Percentiles rank a stretch among this genome's conserved stretches.
phyloP scores from a whole-genome alignment of 371 early-diverging fungal genomes.

The Homolaphlyctis polyrhiza region DNA sequence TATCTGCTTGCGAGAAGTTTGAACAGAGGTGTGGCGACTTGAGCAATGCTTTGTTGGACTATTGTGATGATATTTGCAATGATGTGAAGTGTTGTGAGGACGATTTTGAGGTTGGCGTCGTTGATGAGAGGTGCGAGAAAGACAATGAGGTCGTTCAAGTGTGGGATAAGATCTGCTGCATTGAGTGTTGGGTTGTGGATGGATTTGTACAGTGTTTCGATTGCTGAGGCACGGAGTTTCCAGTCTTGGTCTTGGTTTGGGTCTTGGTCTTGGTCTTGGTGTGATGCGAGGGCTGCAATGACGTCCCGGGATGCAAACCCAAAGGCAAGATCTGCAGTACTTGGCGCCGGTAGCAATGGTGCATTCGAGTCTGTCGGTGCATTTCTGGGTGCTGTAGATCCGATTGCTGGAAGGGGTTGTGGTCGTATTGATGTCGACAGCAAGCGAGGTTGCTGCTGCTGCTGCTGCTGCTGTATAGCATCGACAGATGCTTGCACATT shows the following conservation, averaged over 20 bases:
- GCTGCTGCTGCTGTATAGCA: too few relatives aligned
- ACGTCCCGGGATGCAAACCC: background rate
- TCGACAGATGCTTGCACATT: too few relatives aligned
- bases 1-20: background rate
- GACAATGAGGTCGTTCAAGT: slow-evolving; percentile 6
- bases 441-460: too few relatives aligned
- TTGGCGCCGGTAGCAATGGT: too few relatives aligned
- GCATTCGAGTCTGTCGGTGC: too few relatives aligned
- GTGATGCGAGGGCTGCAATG: too few relatives aligned
- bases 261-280: too few relatives aligned
- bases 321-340: too few relatives aligned
- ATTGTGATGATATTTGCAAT: slow-evolving; percentile 10
- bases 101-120: slow-evolving; percentile 24
- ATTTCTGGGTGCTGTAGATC: too few relatives aligned
- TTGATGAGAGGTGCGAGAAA: slow-evolving; percentile 11
- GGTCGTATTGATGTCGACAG: too few relatives aligned
- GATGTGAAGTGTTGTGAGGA: slow-evolving; percentile 13
- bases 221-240: slow-evolving; percentile 13
- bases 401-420: too few relatives aligned
- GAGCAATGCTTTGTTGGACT: slow-evolving; percentile 6
- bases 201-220: slow-evolving; percentile 11
- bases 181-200: background rate
- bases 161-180: slow-evolving; percentile 9
- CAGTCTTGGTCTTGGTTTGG: slow-evolving; percentile 6
- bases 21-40: background rate